phyloP scores from a whole-genome alignment of 495 filamentous ascomycete genomes.

The Talaromyces adpressus region DNA sequence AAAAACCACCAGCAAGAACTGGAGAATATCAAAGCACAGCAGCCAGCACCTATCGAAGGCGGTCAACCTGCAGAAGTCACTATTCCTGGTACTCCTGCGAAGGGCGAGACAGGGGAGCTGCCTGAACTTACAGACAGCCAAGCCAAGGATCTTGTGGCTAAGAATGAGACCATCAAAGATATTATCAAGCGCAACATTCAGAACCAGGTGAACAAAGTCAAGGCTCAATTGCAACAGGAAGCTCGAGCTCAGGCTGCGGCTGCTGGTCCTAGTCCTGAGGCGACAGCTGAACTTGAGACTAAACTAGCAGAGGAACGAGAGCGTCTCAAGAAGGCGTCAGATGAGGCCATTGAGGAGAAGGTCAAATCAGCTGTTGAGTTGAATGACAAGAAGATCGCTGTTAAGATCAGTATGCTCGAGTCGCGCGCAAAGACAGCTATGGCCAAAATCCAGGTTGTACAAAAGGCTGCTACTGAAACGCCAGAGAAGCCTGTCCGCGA shows the following conservation, averaged over 20 bases:
- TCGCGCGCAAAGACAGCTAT: conserved; percentile 54
- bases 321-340: conserved; percentile 55
- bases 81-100: conserved; percentile 30
- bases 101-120: conserved; percentile 21
- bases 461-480: conserved; percentile 74
- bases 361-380: conserved; percentile 38
- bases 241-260: conserved; percentile 14
- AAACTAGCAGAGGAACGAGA: conserved; percentile 51
- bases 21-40: conserved; percentile 55
- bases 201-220: conserved; percentile 47
- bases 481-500: conserved; percentile 73
- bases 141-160: conserved; percentile 55
- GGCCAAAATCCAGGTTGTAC: conserved; percentile 70
- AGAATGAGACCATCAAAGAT: conserved; percentile 54
- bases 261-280: conserved; percentile 20
- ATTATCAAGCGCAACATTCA: conserved; percentile 65
- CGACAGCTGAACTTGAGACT: conserved; percentile 29
- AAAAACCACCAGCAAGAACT: conserved; percentile 51
- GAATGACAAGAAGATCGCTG: conserved; percentile 53
- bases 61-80: conserved; percentile 18
- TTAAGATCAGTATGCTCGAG: conserved; percentile 76
- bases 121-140: conserved; percentile 49
- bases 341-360: conserved; percentile 31
- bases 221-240: conserved; percentile 51
- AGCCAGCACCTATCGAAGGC: conserved; percentile 47